Percentiles rank a stretch among this genome's conserved stretches.
phyloP scores from a whole-genome alignment of 2,329 filamentous ascomycete species.

The Exophiala calicioides region DNA sequence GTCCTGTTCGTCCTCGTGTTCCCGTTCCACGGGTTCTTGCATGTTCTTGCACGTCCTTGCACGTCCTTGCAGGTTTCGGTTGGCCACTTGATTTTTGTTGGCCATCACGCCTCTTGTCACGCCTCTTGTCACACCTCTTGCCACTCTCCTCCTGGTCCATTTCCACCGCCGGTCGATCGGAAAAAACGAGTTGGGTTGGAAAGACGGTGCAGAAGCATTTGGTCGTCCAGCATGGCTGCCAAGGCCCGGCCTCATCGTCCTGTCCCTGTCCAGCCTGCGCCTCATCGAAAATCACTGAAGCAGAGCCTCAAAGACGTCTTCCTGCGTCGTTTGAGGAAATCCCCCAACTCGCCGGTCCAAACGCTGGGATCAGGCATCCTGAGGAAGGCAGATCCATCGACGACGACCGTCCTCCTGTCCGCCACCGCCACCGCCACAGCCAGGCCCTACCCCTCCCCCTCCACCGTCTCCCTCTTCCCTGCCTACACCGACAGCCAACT shows the following conservation, averaged over 20 bases:
- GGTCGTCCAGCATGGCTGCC: constrained; percentile 15
- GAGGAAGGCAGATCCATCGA: constrained; percentile 18
- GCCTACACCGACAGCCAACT: constrained; percentile 20
- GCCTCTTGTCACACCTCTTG: too few species aligned
- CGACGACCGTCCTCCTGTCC: too few species aligned
- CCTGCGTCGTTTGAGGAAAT: constrained; percentile 17
- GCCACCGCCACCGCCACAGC: too few species aligned
- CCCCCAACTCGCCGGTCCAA: constrained; percentile 11
- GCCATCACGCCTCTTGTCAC: too few species aligned
- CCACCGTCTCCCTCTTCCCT: constrained; percentile 9
- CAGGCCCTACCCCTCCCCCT: too few species aligned
- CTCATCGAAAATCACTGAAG: constrained; percentile 25
- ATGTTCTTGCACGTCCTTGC: neutral
- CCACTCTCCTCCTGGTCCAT: too few species aligned
- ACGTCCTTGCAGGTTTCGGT: too few species aligned
- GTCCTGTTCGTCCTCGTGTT: too few species aligned
- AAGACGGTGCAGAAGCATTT: neutral
- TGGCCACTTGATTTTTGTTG: neutral
- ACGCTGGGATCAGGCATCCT: constrained; percentile 29
- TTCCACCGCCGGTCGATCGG: too few species aligned
- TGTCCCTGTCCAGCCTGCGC: neutral
- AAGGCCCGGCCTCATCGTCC: constrained; percentile 14
- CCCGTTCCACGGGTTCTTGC: constrained; percentile 9
- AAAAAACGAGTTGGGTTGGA: too few species aligned
- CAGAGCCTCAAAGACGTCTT: constrained; percentile 31